phyloP scores from a whole-genome alignment of 345 rosid genomes.

The Luvunga scandens region DNA sequence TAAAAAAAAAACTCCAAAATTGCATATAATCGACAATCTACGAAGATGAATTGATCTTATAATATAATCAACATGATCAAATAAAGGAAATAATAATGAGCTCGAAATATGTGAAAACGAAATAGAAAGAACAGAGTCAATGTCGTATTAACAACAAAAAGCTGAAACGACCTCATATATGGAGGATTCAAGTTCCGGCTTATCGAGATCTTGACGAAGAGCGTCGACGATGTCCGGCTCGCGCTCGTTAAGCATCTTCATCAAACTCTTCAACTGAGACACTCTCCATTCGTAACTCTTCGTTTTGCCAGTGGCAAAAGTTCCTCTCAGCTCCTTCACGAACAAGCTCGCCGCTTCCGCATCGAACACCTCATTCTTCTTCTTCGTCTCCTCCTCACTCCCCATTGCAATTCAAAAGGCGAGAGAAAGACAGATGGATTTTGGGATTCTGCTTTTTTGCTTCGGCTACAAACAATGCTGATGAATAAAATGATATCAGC shows the following conservation, averaged over 20 bases:
- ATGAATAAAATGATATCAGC: too few species aligned
- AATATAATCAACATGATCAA: not conserved
- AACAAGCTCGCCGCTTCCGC: conserved; percentile 44
- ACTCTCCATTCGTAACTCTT: conserved; percentile 73
- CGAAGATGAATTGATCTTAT: not conserved
- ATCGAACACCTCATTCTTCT: conserved; percentile 36
- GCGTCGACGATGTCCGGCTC: conserved; percentile 70
- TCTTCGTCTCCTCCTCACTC: not conserved
- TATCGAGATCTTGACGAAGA: conserved; percentile 70
- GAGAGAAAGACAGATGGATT: not conserved
- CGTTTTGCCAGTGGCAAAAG: conserved; percentile 58
- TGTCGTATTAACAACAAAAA: not conserved
- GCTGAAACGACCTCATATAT: conserved; percentile 57
- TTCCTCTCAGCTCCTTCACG: conserved; percentile 48
- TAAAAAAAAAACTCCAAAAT: not conserved
- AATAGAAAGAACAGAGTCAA: not conserved
- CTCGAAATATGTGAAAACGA: not conserved
- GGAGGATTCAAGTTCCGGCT: conserved; percentile 73
- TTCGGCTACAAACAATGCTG: not conserved
- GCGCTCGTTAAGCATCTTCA: conserved; percentile 50
- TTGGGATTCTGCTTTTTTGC: not conserved
- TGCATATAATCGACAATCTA: not conserved
- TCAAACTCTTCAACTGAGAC: conserved; percentile 56
- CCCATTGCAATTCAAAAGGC: conserved; percentile 23
- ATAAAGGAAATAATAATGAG: not conserved